A percentile compares a stretch with the other conserved stretches of the same genome.
Conservation (phyloP, 2,329 filamentous ascomycete genomes). For the Pseudogymnoascus sp. region DNA sequence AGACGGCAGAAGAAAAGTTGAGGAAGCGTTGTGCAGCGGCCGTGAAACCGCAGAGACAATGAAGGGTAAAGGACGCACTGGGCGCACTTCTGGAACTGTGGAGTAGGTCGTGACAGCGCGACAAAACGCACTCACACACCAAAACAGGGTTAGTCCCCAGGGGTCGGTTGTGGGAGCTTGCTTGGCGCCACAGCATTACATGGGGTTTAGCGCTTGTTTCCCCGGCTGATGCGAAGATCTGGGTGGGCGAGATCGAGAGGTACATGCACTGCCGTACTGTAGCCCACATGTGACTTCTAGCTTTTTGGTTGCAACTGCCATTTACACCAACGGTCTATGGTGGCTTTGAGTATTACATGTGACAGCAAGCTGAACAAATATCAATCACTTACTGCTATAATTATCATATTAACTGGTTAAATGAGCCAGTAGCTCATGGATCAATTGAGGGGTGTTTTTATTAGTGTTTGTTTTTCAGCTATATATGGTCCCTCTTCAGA, state of each 20-base stretch:
- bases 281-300: neutral
- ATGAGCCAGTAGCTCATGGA: neutral
- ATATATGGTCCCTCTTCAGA: neutral
- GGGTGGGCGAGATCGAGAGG: neutral
- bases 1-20: neutral
- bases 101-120: neutral
- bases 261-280: neutral
- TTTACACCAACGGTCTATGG: neutral
- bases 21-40: slow-evolving; percentile 4
- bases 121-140: slow-evolving; percentile 4
- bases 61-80: slow-evolving; percentile 1
- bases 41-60: slow-evolving; percentile 5
- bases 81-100: neutral
- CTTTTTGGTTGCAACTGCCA: neutral
- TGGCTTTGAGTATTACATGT: neutral
- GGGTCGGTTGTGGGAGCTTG: neutral
- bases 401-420: neutral
- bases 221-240: neutral
- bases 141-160: slow-evolving; percentile 1
- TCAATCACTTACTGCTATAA: neutral
- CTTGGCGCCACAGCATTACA: neutral
- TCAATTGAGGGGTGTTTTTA: neutral
- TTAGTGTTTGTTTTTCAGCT: neutral
- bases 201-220: neutral
- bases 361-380: neutral